Evolutionary conservation across 1,284 basidiomycete species (phyloP).

Genomic region (Phellopilus nigrolimitatus): DNA sequence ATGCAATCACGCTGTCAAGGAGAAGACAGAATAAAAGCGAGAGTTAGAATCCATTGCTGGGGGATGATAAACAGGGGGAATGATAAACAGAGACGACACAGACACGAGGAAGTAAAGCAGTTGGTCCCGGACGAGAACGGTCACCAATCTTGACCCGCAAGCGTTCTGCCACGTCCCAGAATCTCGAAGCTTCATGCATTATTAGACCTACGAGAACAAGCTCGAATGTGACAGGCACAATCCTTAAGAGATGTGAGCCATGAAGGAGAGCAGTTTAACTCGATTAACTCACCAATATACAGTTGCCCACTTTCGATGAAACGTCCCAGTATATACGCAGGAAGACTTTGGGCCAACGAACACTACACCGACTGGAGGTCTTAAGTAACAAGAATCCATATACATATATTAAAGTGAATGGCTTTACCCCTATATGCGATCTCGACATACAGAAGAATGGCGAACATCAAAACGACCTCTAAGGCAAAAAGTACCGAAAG

Average conservation of each 20-base stretch:
- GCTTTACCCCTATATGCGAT: no score
- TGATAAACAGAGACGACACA: no score
- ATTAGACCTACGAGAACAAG: slow-evolving; percentile 1
- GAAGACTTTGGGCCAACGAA: no score
- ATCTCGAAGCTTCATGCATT: slow-evolving; percentile 1
- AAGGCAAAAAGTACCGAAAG: slow-evolving; percentile 1
- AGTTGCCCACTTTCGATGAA: no score
- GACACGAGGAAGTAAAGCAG: slow-evolving; percentile 14
- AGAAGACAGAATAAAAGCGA: background rate
- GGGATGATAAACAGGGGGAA: background rate
- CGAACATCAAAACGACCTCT: background rate
- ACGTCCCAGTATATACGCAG: no score
- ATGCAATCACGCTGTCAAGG: slow-evolving; percentile 8
- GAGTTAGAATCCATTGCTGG: no score
- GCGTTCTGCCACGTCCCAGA: background rate
- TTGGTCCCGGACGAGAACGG: slow-evolving; percentile 9
- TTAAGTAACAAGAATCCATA: no score
- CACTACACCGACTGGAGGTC: no score
- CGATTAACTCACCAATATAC: no score
- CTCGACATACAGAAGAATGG: no score
- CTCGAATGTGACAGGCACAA: slow-evolving; percentile 8
- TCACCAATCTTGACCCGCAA: background rate
- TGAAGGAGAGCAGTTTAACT: background rate
- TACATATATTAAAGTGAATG: no score
- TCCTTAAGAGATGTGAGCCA: background rate